Percentiles rank a stretch among this genome's conserved stretches.
phyloP scores from a whole-genome alignment of 2,329 filamentous ascomycete genomes.

The Coniella vitis region DNA sequence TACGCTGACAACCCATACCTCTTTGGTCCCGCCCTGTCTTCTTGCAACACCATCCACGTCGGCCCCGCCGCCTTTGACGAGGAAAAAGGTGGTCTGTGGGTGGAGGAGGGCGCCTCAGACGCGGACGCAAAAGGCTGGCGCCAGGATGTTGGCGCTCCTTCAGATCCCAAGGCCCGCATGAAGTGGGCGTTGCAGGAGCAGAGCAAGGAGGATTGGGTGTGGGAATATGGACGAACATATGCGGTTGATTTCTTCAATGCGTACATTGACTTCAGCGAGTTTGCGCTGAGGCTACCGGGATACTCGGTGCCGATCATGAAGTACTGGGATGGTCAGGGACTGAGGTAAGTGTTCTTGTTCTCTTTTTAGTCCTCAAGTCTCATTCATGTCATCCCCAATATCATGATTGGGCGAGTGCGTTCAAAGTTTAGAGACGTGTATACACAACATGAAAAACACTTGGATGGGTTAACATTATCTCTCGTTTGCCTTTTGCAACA shows the following conservation, averaged over 20 bases:
- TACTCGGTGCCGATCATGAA: slow-evolving; percentile 67
- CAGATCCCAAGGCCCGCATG: slow-evolving; percentile 45
- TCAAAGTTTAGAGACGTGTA: too few relatives aligned
- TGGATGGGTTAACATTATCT: slow-evolving; percentile 18
- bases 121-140: slow-evolving; percentile 45
- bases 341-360: slow-evolving; percentile 46
- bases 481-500: not conserved
- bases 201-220: slow-evolving; percentile 46
- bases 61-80: slow-evolving; percentile 46
- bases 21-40: slow-evolving; percentile 74
- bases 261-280: slow-evolving; percentile 77
- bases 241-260: slow-evolving; percentile 76
- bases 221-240: slow-evolving; percentile 47
- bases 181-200: slow-evolving; percentile 48
- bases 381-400: too few relatives aligned
- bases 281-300: slow-evolving; percentile 64
- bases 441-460: slow-evolving; percentile 18
- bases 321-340: slow-evolving; percentile 73
- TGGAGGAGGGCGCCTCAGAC: slow-evolving; percentile 61
- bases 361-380: not conserved
- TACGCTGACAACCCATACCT: slow-evolving; percentile 82
- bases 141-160: slow-evolving; percentile 42
- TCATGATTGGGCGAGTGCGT: too few relatives aligned
- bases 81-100: slow-evolving; percentile 44
- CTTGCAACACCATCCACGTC: slow-evolving; percentile 70